Percentiles rank a stretch among this genome's conserved stretches.
phyloP scores from a whole-genome alignment of 2,329 filamentous ascomycete genomes.

The Trichoderma simmonsii region DNA sequence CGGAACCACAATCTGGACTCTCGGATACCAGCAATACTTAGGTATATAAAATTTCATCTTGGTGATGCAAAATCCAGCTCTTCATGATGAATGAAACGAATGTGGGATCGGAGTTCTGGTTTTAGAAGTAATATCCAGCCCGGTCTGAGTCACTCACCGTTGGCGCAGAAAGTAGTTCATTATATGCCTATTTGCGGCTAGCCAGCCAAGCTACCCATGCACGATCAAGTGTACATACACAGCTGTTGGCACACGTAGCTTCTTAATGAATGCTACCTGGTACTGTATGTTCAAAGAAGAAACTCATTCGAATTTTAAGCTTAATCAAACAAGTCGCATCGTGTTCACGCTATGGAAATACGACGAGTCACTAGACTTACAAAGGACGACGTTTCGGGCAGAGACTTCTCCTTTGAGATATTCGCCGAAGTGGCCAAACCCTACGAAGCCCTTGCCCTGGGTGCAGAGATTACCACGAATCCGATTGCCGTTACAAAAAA shows the following conservation, averaged over 20 bases:
- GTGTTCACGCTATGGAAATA: slow-evolving; percentile 4
- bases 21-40: neutral
- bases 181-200: slow-evolving; percentile 5
- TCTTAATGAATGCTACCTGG: neutral
- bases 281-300: neutral
- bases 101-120: neutral
- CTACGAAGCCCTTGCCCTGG: slow-evolving; percentile 15
- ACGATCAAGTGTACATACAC: neutral
- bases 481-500: neutral
- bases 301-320: neutral
- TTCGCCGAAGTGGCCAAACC: slow-evolving; percentile 18
- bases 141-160: slow-evolving; percentile 1
- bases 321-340: neutral
- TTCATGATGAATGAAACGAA: neutral
- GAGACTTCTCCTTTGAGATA: slow-evolving; percentile 22
- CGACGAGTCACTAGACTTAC: slow-evolving; percentile 10
- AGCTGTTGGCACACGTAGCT: neutral
- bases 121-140: neutral
- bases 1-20: neutral
- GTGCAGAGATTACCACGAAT: slow-evolving; percentile 8
- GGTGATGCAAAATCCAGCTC: neutral
- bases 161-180: neutral
- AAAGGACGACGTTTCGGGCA: slow-evolving; percentile 12
- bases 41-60: neutral
- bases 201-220: neutral